Percentiles rank a stretch among this genome's conserved stretches.
phyloP scores from a whole-genome alignment of 2,329 filamentous ascomycete genomes.

The Boeremia lycopersici region DNA sequence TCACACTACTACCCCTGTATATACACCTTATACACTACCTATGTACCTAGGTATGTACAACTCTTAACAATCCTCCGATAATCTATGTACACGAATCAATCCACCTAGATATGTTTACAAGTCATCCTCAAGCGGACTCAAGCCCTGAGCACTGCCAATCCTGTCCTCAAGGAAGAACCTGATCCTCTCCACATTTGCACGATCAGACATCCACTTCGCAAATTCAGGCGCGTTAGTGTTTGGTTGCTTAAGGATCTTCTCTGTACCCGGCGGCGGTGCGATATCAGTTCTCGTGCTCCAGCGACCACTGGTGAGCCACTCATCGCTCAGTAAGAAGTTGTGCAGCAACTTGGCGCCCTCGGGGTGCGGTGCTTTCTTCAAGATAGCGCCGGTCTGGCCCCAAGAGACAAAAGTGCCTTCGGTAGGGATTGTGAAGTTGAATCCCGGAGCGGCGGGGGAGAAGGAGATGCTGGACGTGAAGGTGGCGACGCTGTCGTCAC shows the following conservation, averaged over 20 bases:
- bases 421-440: constrained; percentile 35
- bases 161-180: constrained; percentile 52
- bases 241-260: constrained; percentile 38
- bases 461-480: constrained; percentile 23
- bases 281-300: constrained; percentile 49
- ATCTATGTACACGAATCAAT: background rate
- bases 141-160: constrained; percentile 52
- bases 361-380: constrained; percentile 56
- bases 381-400: constrained; percentile 57
- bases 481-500: constrained; percentile 26
- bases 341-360: constrained; percentile 60
- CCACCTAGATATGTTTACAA: background rate
- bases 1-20: too few relatives aligned
- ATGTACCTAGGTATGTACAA: background rate
- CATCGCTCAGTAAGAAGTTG: constrained; percentile 54
- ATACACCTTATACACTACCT: background rate
- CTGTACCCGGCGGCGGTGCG: constrained; percentile 34
- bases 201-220: constrained; percentile 51
- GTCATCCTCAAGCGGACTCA: constrained; percentile 45
- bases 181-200: constrained; percentile 50
- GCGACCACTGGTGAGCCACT: constrained; percentile 45
- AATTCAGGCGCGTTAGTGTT: constrained; percentile 50
- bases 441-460: background rate
- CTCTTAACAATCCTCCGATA: background rate
- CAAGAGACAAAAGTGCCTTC: constrained; percentile 54